Percentiles rank a stretch among this genome's conserved stretches.
Evolutionary conservation across 768 basidiomycete genomes (phyloP).

Genomic region (Clavaria fumosa): DNA sequence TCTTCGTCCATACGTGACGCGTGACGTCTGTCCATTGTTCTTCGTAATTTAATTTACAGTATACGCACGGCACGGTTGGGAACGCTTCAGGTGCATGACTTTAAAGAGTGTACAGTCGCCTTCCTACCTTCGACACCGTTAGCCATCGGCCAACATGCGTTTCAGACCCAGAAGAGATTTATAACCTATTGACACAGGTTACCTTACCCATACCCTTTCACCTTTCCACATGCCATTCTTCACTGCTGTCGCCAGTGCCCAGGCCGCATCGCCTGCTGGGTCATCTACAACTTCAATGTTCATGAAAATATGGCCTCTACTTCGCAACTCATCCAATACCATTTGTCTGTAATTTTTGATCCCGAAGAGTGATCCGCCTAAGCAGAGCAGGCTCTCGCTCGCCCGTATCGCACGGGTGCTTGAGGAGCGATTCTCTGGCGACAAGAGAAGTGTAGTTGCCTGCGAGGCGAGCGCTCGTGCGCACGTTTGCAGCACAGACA

Average conservation of each 20-base stretch:
- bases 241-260: constrained; percentile 34
- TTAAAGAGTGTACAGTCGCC: too few relatives aligned
- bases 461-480: constrained; percentile 42
- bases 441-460: constrained; percentile 37
- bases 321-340: constrained; percentile 37
- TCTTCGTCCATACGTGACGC: too few relatives aligned
- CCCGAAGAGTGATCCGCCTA: constrained; percentile 68
- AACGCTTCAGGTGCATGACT: too few relatives aligned
- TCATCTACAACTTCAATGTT: constrained; percentile 56
- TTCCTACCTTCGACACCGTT: too few relatives aligned
- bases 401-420: constrained; percentile 30
- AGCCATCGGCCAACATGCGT: too few relatives aligned
- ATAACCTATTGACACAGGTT: too few relatives aligned
- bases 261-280: constrained; percentile 49
- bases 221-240: too few relatives aligned
- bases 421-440: constrained; percentile 12
- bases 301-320: constrained; percentile 46
- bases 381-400: constrained; percentile 44
- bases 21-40: too few relatives aligned
- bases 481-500: constrained; percentile 37
- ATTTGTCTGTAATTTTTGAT: constrained; percentile 42
- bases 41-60: too few relatives aligned
- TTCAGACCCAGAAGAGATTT: too few relatives aligned
- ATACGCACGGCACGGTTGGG: too few relatives aligned
- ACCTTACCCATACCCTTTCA: too few relatives aligned